A percentile compares a stretch with the other conserved stretches of the same genome.
These are phyloP conservation scores for Chaetomiaceae sp. DNA, from an alignment of 2,329 filamentous ascomycete species.

Conservation along the genomic window DNA sequence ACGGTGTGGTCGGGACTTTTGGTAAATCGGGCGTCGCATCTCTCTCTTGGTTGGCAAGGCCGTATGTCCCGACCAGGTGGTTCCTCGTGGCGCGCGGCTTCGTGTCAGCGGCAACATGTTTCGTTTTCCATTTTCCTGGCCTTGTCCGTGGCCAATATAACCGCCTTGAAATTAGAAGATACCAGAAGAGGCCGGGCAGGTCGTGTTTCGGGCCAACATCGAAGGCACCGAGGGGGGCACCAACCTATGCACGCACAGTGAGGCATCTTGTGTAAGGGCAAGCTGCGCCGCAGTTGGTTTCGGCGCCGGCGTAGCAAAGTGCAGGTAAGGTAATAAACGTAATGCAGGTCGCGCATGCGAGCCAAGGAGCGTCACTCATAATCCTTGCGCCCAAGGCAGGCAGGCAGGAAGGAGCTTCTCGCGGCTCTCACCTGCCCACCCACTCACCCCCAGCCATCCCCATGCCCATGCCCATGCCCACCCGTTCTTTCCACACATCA, in stretches of 20 bases:
- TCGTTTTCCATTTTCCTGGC: constrained; percentile 11
- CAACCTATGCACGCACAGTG: not conserved
- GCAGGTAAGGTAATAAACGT: constrained; percentile 11
- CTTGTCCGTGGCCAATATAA: not conserved
- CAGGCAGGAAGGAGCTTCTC: not conserved
- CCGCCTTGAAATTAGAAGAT: constrained; percentile 11
- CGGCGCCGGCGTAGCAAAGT: not conserved
- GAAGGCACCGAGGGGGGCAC: not conserved
- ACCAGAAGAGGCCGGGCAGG: constrained; percentile 5
- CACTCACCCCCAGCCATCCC: constrained; percentile 17
- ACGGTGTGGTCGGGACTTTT: not conserved
- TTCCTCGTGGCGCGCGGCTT: not conserved
- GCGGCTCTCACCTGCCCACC: too few relatives aligned
- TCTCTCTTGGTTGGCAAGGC: constrained; percentile 12
- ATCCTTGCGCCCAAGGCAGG: constrained; percentile 9
- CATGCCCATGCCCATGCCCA: not conserved
- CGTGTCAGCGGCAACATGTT: constrained; percentile 9
- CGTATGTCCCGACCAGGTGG: constrained; percentile 5
- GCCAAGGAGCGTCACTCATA: constrained; percentile 12
- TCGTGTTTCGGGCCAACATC: constrained; percentile 15
- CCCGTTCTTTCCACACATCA: constrained; percentile 3
- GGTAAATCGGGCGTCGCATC: constrained; percentile 8
- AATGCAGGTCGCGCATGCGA: constrained; percentile 15
- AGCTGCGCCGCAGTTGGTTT: constrained; percentile 17
- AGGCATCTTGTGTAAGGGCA: constrained; percentile 9